These are phyloP conservation scores for Candida germanica DNA, from an alignment of 805 yeast species.

Conservation along the genomic window DNA sequence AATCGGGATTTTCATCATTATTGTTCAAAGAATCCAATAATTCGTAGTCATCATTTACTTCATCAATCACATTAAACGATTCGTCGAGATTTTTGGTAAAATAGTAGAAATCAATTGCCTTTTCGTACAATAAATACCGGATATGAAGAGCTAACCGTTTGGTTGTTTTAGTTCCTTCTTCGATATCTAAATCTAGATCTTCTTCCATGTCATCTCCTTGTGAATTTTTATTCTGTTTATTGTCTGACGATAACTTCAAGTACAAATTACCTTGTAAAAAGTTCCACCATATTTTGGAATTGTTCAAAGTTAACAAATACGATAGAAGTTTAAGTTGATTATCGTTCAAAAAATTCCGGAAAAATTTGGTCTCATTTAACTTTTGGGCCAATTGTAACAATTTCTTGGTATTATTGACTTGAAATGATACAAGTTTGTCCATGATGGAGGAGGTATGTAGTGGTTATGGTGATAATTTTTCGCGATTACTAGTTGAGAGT, in stretches of 20 bases:
- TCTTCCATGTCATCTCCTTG: slow-evolving; percentile 5
- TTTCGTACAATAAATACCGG: slow-evolving; percentile 70
- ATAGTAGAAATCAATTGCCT: slow-evolving; percentile 53
- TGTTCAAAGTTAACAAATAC: slow-evolving; percentile 27
- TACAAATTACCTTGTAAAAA: slow-evolving; percentile 40
- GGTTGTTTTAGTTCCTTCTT: slow-evolving; percentile 40
- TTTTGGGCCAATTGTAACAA: slow-evolving; percentile 35
- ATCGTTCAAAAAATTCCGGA: slow-evolving; percentile 34
- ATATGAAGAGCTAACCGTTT: slow-evolving; percentile 53
- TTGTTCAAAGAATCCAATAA: slow-evolving; percentile 32
- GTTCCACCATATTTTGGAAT: slow-evolving; percentile 31
- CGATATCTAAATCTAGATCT: slow-evolving; percentile 35
- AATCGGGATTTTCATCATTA: slow-evolving; percentile 7
- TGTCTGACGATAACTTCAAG: slow-evolving; percentile 9
- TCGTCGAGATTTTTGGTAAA: slow-evolving; percentile 19
- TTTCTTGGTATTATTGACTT: slow-evolving; percentile 27
- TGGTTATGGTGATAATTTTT: too few species aligned
- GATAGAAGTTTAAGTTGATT: slow-evolving; percentile 31
- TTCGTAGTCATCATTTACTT: slow-evolving; percentile 32
- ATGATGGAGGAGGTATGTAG: slow-evolving; percentile 15
- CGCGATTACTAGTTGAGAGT: too few species aligned
- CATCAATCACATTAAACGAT: slow-evolving; percentile 24
- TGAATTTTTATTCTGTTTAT: slow-evolving; percentile 1
- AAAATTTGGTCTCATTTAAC: slow-evolving; percentile 28
- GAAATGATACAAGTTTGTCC: slow-evolving; percentile 40